Evolutionary conservation across 805 yeast genomes (phyloP).

Genomic region (Candida maris): DNA sequence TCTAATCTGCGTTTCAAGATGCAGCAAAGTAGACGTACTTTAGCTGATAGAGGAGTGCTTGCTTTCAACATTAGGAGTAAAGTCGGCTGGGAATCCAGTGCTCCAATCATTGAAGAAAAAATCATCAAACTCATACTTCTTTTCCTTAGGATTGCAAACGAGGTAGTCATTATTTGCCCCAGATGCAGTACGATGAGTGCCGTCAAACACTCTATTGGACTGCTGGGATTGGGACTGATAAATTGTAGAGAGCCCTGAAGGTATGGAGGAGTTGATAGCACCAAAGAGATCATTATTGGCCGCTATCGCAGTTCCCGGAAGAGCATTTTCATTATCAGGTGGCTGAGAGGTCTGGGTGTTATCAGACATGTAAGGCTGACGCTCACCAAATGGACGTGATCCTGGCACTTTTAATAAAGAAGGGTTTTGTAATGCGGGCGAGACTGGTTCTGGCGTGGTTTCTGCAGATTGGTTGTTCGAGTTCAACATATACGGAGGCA

Average conservation of each 20-base stretch:
- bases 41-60: neutral
- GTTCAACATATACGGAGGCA: constrained; percentile 79
- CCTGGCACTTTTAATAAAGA: neutral
- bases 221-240: constrained; percentile 21
- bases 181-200: constrained; percentile 24
- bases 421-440: constrained; percentile 1
- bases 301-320: neutral
- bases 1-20: constrained; percentile 1
- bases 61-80: constrained; percentile 9
- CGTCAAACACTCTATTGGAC: constrained; percentile 29
- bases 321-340: neutral
- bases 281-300: constrained; percentile 13
- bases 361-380: neutral
- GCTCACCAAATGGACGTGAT: neutral
- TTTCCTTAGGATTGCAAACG: constrained; percentile 10
- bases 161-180: constrained; percentile 16
- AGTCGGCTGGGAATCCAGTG: constrained; percentile 19
- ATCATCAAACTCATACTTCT: constrained; percentile 26
- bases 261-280: constrained; percentile 20
- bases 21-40: neutral
- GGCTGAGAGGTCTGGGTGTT: neutral
- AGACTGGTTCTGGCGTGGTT: constrained; percentile 12
- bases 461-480: constrained; percentile 17
- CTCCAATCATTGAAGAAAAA: constrained; percentile 28
- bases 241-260: constrained; percentile 32